Evolutionary conservation across 306 rosid species (phyloP), one percentile per base, ranked within the genome.

Genomic region (Begonia peltatifolia): DNA sequence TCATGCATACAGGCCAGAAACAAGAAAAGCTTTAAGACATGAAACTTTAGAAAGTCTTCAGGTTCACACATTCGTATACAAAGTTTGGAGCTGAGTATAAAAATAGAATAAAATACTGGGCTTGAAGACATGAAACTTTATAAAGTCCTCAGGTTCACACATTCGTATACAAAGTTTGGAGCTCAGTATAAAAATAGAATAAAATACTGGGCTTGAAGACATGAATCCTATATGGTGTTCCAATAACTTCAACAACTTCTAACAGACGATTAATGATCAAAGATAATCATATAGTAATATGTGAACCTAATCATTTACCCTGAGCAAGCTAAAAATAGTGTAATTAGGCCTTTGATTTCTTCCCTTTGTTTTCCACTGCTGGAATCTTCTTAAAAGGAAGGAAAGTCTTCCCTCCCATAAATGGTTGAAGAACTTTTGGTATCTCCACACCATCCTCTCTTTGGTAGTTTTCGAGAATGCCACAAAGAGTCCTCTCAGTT

Each of bases 401-500:
- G 79, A 80, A 85, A 42, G 74, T 35, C 75, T 72, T 83, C 64
- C 97, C 92, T 14, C 87, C 81, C 94, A 90, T 78, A 61, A 55
- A 85, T 46, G 77, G 81, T 51, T 52, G 76, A 44, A 90, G 76
- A 50, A 62, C 94, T 59, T 80, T 79, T 8, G 97, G 97, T 52
- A 90, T 64, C 64, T 80, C 85, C 6, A 90, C 94, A 42, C 97
- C 95, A 51, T 80, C 86, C 58, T 85, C 97, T 67, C 64, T 85
- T 71, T 90, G 97, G 72, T 85, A 47, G 73, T 85, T 90, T 76
- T 90, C 97, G 6, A 90, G 94, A 68, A 90, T 85, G 85, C 92
- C 80, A 73, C 95, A 90, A 18, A 90, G 46, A 63, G 92, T 90
- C 77, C 97, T 80, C 84, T 85, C 95, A 2, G 97, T 90, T 14